Evolutionary conservation across 768 basidiomycete species (phyloP).

Genomic region (Rickenella mellea): DNA sequence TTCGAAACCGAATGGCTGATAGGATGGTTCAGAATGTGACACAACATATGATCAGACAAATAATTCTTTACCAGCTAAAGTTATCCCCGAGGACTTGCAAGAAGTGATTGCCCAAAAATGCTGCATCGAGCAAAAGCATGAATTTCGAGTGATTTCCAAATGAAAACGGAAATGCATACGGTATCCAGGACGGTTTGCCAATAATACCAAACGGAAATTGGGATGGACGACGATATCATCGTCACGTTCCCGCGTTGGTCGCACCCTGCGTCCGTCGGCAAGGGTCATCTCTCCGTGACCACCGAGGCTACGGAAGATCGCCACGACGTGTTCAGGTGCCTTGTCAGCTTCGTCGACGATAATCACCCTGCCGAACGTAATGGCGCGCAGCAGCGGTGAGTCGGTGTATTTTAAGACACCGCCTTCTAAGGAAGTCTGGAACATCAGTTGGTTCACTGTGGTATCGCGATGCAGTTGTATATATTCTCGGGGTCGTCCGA

Average conservation of each 20-base stretch:
- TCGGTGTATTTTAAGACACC: constrained; percentile 53
- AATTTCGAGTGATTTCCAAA: no score
- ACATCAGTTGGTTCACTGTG: constrained; percentile 64
- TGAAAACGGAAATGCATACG: constrained; percentile 27
- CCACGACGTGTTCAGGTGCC: constrained; percentile 64
- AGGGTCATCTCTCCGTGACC: constrained; percentile 56
- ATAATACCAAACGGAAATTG: constrained; percentile 50
- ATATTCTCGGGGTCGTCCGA: constrained; percentile 56
- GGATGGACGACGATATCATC: constrained; percentile 53
- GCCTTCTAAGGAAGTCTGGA: constrained; percentile 48
- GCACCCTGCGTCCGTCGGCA: constrained; percentile 52
- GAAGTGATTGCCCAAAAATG: constrained; percentile 68
- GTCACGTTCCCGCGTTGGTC: constrained; percentile 33
- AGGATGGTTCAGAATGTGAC: neutral
- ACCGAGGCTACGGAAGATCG: constrained; percentile 60
- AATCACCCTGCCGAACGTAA: constrained; percentile 51
- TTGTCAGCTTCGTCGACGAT: constrained; percentile 69
- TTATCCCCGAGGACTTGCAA: constrained; percentile 63
- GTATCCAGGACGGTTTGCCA: constrained; percentile 64
- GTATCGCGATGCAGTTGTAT: constrained; percentile 64
- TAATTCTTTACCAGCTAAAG: constrained; percentile 33
- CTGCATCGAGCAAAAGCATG: constrained; percentile 21
- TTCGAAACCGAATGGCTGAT: constrained; percentile 51
- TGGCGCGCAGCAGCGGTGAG: constrained; percentile 58
- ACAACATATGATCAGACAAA: neutral